Evolutionary conservation across 306 rosid genomes (phyloP).

Genomic region (Pachyrhizus erosus): DNA sequence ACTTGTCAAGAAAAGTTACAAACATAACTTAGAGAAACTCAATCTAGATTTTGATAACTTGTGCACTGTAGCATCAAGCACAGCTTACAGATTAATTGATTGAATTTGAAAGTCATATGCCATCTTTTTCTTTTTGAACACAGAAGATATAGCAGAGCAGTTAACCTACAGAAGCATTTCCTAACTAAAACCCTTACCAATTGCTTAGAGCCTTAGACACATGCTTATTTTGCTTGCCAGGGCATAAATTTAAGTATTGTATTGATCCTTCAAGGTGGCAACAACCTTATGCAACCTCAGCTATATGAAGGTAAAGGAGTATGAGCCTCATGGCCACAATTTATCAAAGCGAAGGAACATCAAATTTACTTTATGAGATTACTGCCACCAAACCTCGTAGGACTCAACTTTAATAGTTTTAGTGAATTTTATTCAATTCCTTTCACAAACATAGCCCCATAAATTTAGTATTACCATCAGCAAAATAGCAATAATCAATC

Average conservation of each 20-base stretch:
- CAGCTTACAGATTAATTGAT: background rate
- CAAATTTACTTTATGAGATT: too few species aligned
- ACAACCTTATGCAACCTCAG: background rate
- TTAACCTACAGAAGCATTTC: background rate
- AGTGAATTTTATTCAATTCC: background rate
- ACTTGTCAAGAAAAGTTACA: background rate
- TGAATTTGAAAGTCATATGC: background rate
- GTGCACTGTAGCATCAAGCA: background rate
- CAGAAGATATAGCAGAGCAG: background rate
- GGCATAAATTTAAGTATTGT: background rate
- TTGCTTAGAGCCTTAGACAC: background rate
- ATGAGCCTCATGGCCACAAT: too few species aligned
- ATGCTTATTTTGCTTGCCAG: background rate
- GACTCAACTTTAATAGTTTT: background rate
- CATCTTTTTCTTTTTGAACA: background rate
- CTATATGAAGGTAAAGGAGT: too few species aligned
- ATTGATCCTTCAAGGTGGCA: background rate
- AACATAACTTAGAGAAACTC: background rate
- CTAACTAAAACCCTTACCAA: background rate
- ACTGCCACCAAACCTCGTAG: too few species aligned
- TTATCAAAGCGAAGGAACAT: too few species aligned
- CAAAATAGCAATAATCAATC: background rate
- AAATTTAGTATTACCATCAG: background rate
- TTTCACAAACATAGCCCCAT: background rate
- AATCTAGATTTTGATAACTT: background rate